A percentile compares a stretch with the other conserved stretches of the same genome.
Evolutionary conservation across 78 protist genomes (phyloP).

Genomic region (Acrasis kona): DNA sequence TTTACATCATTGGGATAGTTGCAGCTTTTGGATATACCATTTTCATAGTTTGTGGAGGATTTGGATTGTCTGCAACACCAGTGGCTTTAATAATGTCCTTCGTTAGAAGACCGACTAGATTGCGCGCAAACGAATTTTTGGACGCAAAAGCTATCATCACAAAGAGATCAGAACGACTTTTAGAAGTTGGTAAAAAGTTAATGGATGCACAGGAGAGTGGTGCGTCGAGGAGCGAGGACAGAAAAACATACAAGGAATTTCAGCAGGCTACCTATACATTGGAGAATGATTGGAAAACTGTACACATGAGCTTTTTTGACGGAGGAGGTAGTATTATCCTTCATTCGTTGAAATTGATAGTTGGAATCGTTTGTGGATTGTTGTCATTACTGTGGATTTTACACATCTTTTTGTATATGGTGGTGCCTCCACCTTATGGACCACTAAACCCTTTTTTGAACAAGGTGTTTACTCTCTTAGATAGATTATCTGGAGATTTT

Average conservation of each 20-base stretch:
- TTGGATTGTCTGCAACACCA: constrained; percentile 75
- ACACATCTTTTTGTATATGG: constrained; percentile 57
- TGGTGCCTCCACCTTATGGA: too few species aligned
- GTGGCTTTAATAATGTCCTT: constrained; percentile 55
- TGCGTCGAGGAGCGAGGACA: too few species aligned
- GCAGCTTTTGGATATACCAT: constrained; percentile 58
- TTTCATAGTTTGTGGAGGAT: constrained; percentile 70
- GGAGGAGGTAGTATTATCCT: constrained; percentile 50
- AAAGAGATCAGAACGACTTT: too few species aligned
- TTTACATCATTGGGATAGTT: constrained; percentile 56
- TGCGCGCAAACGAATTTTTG: too few species aligned
- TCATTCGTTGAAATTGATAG: constrained; percentile 8
- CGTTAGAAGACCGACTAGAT: too few species aligned
- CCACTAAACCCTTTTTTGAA: constrained; percentile 59
- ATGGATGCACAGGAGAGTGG: too few species aligned
- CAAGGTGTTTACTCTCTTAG: constrained; percentile 39
- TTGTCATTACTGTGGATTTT: constrained; percentile 59
- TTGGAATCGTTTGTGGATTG: constrained; percentile 41
- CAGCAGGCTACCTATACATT: too few species aligned
- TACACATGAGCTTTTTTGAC: too few species aligned
- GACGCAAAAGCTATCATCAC: too few species aligned
- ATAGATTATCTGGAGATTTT: constrained; percentile 37
- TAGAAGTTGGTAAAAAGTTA: too few species aligned
- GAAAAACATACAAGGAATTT: too few species aligned
- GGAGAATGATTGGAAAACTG: too few species aligned